These are phyloP conservation scores for Patellifolia procumbens DNA, from an alignment of 179 eudicot genomes.

Conservation along the genomic window DNA sequence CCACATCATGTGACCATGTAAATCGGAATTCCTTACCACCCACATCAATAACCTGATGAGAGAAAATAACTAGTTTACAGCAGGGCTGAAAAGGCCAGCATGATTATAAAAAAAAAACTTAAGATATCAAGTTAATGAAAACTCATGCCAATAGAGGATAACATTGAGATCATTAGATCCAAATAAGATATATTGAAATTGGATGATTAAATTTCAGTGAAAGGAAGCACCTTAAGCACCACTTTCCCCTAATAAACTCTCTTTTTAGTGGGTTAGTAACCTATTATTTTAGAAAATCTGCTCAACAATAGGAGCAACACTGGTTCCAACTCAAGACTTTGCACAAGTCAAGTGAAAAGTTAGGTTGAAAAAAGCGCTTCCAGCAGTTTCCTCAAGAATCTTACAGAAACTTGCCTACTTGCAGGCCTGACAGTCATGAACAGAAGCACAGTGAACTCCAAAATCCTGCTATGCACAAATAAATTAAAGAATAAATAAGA, in stretches of 20 bases:
- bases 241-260: not conserved
- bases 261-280: not conserved
- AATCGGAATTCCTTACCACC: constrained; percentile 87
- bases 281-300: not conserved
- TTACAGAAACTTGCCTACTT: not conserved
- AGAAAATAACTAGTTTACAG: constrained; percentile 4
- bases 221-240: not conserved
- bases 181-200: too few relatives aligned
- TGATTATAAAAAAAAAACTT: not conserved
- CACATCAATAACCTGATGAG: constrained; percentile 86
- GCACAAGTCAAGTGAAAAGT: not conserved
- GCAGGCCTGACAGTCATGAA: not conserved
- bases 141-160: not conserved
- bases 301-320: not conserved
- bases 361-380: not conserved
- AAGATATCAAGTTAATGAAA: not conserved
- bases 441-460: not conserved
- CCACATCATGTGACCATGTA: constrained; percentile 80
- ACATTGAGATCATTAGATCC: not conserved
- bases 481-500: not conserved
- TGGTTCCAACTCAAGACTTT: not conserved
- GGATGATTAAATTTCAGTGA: not conserved
- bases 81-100: constrained; percentile 5
- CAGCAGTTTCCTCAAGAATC: not conserved
- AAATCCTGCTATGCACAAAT: not conserved